phyloP scores from a whole-genome alignment of 2,329 filamentous ascomycete genomes.

The Pseudohalonectria lignicola region DNA sequence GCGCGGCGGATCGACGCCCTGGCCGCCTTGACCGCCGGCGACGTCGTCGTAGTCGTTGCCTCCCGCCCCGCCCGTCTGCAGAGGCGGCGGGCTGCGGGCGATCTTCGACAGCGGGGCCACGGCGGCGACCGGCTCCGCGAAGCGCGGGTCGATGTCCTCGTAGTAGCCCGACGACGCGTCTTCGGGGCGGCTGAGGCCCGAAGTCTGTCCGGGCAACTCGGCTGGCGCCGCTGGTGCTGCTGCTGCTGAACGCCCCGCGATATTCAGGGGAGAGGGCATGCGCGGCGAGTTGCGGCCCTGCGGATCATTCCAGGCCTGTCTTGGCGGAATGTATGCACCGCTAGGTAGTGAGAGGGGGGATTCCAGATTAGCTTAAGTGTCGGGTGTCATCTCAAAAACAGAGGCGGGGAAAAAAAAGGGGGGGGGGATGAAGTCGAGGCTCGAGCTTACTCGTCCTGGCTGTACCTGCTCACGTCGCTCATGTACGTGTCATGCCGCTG shows the following conservation, averaged over 20 bases:
- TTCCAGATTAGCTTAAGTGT: slow-evolving; percentile 6
- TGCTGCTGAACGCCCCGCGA: slow-evolving; percentile 15
- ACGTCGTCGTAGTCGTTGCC: neutral
- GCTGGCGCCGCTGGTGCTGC: slow-evolving; percentile 19
- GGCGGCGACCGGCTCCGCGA: slow-evolving; percentile 41
- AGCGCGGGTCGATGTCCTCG: slow-evolving; percentile 87
- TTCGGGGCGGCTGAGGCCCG: slow-evolving; percentile 16
- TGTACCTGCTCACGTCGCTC: slow-evolving; percentile 64
- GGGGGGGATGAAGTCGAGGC: no score
- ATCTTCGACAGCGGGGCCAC: no score
- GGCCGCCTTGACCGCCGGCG: slow-evolving; percentile 17
- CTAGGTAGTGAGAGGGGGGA: slow-evolving; percentile 13
- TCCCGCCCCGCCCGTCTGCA: slow-evolving; percentile 12
- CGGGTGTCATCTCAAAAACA: no score
- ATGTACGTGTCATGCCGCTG: slow-evolving; percentile 37
- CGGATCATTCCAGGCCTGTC: slow-evolving; percentile 42
- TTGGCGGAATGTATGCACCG: slow-evolving; percentile 42
- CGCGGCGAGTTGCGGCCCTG: slow-evolving; percentile 31
- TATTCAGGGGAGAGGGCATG: slow-evolving; percentile 32
- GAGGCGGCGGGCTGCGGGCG: slow-evolving; percentile 13
- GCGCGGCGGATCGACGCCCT: slow-evolving; percentile 24
- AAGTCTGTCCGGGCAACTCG: slow-evolving; percentile 14
- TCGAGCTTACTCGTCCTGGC: slow-evolving; percentile 61
- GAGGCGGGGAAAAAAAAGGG: slow-evolving; percentile 2
- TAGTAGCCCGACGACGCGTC: slow-evolving; percentile 50